These are phyloP conservation scores for Tylopilus rubrobrunneus DNA, from an alignment of 768 basidiomycete genomes.

Conservation along the genomic window DNA sequence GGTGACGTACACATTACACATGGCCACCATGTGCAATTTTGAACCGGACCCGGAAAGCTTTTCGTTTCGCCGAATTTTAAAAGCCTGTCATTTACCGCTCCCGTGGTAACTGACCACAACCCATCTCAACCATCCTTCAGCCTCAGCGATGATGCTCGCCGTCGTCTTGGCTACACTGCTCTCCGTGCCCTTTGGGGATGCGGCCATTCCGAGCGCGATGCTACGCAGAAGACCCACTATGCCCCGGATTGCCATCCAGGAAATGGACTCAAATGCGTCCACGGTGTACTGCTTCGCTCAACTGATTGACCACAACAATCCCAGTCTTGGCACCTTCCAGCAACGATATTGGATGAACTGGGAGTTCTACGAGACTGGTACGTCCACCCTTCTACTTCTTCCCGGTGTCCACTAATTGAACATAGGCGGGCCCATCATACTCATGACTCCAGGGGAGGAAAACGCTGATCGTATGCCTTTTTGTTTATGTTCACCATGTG, in stretches of 20 bases:
- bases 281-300: conserved; percentile 30
- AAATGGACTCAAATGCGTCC: conserved; percentile 24
- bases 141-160: conserved; percentile 15
- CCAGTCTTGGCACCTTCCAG: conserved; percentile 68
- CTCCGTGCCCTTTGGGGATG: conserved; percentile 13
- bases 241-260: conserved; percentile 9
- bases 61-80: too few species aligned
- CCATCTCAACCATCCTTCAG: too few species aligned
- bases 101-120: too few species aligned
- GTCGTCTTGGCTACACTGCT: conserved; percentile 8
- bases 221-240: conserved; percentile 15
- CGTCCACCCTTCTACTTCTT: conserved; percentile 3
- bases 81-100: too few species aligned
- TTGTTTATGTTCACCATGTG: too few species aligned
- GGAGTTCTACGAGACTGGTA: conserved; percentile 60
- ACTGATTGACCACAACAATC: conserved; percentile 45
- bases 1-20: too few species aligned
- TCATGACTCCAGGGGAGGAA: too few species aligned
- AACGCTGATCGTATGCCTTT: too few species aligned
- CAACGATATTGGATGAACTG: conserved; percentile 72
- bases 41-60: too few species aligned
- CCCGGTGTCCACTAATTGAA: neutral
- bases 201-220: conserved; percentile 20
- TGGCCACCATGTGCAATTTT: too few species aligned
- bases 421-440: conserved; percentile 26